Evolutionary conservation across 148 eudicot genomes (phyloP).

Genomic region (Diospyros lotus): DNA sequence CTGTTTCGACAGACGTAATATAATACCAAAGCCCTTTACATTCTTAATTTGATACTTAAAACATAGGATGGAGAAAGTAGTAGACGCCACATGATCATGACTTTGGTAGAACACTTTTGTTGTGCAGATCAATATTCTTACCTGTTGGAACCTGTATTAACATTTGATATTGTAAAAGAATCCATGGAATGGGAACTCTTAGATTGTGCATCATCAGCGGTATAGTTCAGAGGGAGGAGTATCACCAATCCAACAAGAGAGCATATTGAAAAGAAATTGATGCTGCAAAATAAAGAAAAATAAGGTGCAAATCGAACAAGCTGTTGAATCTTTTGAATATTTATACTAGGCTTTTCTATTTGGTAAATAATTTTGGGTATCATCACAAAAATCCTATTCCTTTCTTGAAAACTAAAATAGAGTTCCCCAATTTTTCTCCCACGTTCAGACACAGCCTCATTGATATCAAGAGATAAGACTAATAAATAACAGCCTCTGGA

Average conservation of each 20-base stretch:
- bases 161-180: conserved; percentile 72
- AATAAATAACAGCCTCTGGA: too few species aligned
- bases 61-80: neutral
- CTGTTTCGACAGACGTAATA: neutral
- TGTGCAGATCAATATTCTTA: conserved; percentile 18
- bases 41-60: neutral
- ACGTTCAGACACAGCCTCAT: too few species aligned
- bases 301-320: neutral
- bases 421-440: too few species aligned
- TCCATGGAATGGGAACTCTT: conserved; percentile 49
- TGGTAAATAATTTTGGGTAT: neutral
- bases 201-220: conserved; percentile 27
- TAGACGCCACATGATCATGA: neutral
- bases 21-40: neutral
- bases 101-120: neutral
- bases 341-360: neutral
- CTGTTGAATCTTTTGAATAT: neutral
- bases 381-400: neutral
- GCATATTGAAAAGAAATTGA: conserved; percentile 71
- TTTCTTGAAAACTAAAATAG: neutral
- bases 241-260: conserved; percentile 62
- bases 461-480: too few species aligned
- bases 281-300: conserved; percentile 43
- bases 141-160: conserved; percentile 66
- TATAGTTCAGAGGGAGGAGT: conserved; percentile 70